Conservation (phyloP, 2,329 filamentous ascomycete genomes). For the Trichophyton schoenleinii region DNA sequence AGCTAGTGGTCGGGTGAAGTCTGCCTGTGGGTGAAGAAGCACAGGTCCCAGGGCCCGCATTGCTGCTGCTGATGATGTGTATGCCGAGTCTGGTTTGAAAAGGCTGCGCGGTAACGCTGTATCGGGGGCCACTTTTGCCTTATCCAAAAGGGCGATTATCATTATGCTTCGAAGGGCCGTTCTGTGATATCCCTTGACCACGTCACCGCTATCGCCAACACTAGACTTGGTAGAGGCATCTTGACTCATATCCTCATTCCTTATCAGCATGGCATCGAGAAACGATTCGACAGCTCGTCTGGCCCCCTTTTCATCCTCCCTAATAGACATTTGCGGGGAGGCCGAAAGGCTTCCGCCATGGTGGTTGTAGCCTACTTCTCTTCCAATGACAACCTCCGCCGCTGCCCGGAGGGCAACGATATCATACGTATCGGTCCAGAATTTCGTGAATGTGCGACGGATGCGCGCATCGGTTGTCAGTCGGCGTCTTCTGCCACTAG, state of each 20-base stretch:
- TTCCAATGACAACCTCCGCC: constrained; percentile 48
- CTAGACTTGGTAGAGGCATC: constrained; percentile 11
- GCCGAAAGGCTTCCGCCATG: constrained; percentile 6
- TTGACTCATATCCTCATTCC: constrained; percentile 41
- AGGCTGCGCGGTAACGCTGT: constrained; percentile 30
- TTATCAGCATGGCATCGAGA: constrained; percentile 45
- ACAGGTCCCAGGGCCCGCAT: constrained; percentile 41
- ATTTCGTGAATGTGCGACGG: constrained; percentile 43
- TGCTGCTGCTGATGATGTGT: constrained; percentile 45
- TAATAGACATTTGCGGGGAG: not conserved
- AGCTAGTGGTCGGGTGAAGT: constrained; percentile 42
- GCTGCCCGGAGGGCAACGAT: constrained; percentile 39
- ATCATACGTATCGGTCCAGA: constrained; percentile 49
- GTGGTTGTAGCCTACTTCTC: constrained; percentile 24
- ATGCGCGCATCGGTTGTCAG: constrained; percentile 46
- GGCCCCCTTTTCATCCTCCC: constrained; percentile 17
- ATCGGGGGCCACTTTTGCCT: constrained; percentile 32
- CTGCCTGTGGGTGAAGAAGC: constrained; percentile 47
- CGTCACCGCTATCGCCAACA: constrained; percentile 9
- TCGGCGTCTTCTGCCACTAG: constrained; percentile 34
- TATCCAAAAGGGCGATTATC: constrained; percentile 48
- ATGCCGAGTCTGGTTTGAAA: constrained; percentile 39
- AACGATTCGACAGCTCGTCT: constrained; percentile 39
- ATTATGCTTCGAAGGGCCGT: constrained; percentile 47
- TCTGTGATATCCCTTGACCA: constrained; percentile 40